phyloP scores from a whole-genome alignment of 805 yeast species.

The Candida yuanshanica region DNA sequence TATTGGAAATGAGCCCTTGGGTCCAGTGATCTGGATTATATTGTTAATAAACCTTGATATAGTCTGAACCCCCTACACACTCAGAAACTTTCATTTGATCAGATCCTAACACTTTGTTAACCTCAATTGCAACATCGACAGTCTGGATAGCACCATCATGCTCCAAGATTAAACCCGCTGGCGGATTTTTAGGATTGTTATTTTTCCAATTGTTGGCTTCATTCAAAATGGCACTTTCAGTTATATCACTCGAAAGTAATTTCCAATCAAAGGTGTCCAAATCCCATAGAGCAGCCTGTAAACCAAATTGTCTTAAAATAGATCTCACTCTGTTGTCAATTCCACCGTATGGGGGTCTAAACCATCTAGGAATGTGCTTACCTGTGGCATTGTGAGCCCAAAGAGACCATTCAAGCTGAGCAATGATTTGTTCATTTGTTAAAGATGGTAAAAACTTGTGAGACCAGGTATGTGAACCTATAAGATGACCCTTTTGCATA shows the following conservation, averaged over 20 bases:
- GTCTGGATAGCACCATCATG: constrained; percentile 73
- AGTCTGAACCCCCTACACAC: constrained; percentile 28
- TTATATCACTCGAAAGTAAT: constrained; percentile 45
- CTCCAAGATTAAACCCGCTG: constrained; percentile 69
- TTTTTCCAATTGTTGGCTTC: constrained; percentile 53
- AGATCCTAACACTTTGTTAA: constrained; percentile 48
- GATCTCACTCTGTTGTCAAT: constrained; percentile 80
- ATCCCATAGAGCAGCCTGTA: constrained; percentile 89
- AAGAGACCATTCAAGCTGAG: constrained; percentile 90
- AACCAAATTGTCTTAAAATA: constrained; percentile 76
- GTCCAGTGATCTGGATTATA: too few species aligned
- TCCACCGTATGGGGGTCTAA: constrained; percentile 96
- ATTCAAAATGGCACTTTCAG: constrained; percentile 45
- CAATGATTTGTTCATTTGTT: constrained; percentile 73
- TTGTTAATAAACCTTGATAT: constrained; percentile 13
- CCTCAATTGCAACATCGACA: constrained; percentile 60
- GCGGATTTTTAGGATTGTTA: constrained; percentile 16
- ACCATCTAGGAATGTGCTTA: constrained; percentile 82
- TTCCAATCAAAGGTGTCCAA: constrained; percentile 91
- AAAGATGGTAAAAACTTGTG: constrained; percentile 79
- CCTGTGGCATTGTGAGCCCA: constrained; percentile 99
- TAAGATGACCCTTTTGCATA: constrained; percentile 59
- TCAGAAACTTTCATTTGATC: constrained; percentile 73
- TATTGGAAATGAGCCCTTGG: too few species aligned
- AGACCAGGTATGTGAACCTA: constrained; percentile 91